Evolutionary conservation across 352 stramenopile species (phyloP).

Genomic region (Globisporangium nodosum): DNA sequence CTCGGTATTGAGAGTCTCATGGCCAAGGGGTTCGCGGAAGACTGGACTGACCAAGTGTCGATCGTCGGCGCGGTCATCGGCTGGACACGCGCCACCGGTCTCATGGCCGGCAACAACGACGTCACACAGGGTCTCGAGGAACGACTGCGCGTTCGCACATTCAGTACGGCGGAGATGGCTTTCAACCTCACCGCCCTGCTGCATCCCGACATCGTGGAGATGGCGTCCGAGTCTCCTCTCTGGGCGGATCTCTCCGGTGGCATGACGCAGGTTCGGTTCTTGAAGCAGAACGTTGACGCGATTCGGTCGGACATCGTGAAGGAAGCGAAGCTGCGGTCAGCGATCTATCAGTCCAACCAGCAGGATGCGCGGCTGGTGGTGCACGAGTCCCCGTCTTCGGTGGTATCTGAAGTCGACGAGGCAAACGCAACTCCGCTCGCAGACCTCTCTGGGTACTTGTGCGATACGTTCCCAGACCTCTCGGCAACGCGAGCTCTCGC

Average conservation of each 20-base stretch:
- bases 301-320: conserved; percentile 52
- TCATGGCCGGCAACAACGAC: conserved; percentile 89
- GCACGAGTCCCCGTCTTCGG: conserved; percentile 10
- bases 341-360: conserved; percentile 30
- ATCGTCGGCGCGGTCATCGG: conserved; percentile 83
- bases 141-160: conserved; percentile 75
- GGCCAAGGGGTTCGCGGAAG: conserved; percentile 84
- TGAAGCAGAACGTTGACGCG: conserved; percentile 58
- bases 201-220: conserved; percentile 73
- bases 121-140: conserved; percentile 72
- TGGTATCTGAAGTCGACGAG: conserved; percentile 1
- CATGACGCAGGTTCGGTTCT: conserved; percentile 68
- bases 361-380: conserved; percentile 30
- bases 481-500: conserved; percentile 31
- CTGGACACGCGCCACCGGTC: conserved; percentile 81
- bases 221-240: conserved; percentile 61
- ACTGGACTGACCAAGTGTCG: conserved; percentile 82
- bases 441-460: conserved; percentile 76
- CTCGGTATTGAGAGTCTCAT: conserved; percentile 82
- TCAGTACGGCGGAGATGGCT: conserved; percentile 85
- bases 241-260: conserved; percentile 79
- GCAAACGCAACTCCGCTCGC: conserved; percentile 39
- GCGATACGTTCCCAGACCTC: conserved; percentile 59
- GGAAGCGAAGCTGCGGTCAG: conserved; percentile 51
- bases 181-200: conserved; percentile 85